A percentile compares a stretch with the other conserved stretches of the same genome.
These are phyloP conservation scores for Lactifluus subvellereus DNA, from an alignment of 768 basidiomycete species.

Conservation along the genomic window DNA sequence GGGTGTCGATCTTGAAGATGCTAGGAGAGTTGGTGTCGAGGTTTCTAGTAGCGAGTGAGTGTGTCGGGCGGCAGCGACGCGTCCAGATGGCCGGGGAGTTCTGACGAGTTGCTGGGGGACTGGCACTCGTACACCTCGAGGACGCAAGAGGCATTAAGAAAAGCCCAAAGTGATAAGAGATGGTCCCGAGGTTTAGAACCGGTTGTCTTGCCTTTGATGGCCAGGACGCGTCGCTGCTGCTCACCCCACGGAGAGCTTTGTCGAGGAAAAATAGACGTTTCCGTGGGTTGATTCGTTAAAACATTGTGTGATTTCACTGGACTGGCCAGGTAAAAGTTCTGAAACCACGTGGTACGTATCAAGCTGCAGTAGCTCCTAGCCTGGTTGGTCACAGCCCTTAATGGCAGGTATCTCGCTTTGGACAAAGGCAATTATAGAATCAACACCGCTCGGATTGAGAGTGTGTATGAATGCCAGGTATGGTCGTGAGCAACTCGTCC, in stretches of 20 bases:
- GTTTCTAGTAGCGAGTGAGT: not conserved
- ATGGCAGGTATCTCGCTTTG: no score
- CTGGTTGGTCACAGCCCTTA: no score
- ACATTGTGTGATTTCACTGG: not conserved
- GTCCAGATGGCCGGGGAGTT: conserved; percentile 20
- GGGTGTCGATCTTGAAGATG: no score
- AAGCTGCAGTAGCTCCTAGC: no score
- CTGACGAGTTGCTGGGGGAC: conserved; percentile 15
- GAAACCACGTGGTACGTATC: no score
- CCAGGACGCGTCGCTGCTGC: conserved; percentile 13
- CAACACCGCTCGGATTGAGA: no score
- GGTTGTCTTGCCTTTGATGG: conserved; percentile 17
- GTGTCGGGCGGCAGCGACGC: conserved; percentile 7
- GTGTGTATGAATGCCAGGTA: not conserved
- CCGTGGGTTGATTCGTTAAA: conserved; percentile 3
- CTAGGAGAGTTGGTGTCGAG: not conserved
- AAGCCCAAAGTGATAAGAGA: not conserved
- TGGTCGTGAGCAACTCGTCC: not conserved
- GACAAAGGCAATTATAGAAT: not conserved
- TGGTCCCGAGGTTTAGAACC: conserved; percentile 18
- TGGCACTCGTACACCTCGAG: conserved; percentile 17
- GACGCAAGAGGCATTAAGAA: conserved; percentile 14
- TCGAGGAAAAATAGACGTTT: not conserved
- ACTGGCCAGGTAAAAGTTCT: not conserved
- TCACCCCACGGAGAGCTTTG: not conserved